Conservation (phyloP, 805 yeast species). For the Nakazawaea wyomingensis region DNA sequence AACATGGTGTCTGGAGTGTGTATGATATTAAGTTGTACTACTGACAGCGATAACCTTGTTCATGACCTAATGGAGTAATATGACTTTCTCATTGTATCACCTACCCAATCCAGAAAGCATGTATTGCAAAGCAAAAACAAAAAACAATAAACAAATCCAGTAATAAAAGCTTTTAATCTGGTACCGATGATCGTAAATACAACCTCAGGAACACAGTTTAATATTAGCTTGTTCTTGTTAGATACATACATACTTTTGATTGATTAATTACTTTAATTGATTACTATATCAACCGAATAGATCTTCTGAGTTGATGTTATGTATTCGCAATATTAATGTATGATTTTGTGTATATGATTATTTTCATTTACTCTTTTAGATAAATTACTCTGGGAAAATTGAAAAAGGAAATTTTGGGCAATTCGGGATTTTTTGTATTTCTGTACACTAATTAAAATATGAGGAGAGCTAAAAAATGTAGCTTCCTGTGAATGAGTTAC, state of each 20-base stretch:
- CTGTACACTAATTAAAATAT: neutral
- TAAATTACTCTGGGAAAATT: neutral
- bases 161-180: neutral
- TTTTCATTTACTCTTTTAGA: neutral
- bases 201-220: no score
- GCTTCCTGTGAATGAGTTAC: no score
- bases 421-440: neutral
- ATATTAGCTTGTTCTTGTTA: no score
- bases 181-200: no score
- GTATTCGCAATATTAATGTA: neutral
- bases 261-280: neutral
- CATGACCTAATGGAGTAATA: conserved; percentile 3
- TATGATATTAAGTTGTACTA: no score
- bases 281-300: no score
- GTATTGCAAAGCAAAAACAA: neutral
- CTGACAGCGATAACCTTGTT: neutral
- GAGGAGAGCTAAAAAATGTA: no score
- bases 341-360: neutral
- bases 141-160: neutral
- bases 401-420: conserved; percentile 2
- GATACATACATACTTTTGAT: no score
- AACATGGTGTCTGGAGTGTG: no score
- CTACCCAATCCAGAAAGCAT: conserved; percentile 8
- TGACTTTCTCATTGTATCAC: neutral
- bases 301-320: no score